Base-by-base conservation (phyloP, 495 filamentous ascomycete genomes). In the Entonaema liquescens region DNA sequence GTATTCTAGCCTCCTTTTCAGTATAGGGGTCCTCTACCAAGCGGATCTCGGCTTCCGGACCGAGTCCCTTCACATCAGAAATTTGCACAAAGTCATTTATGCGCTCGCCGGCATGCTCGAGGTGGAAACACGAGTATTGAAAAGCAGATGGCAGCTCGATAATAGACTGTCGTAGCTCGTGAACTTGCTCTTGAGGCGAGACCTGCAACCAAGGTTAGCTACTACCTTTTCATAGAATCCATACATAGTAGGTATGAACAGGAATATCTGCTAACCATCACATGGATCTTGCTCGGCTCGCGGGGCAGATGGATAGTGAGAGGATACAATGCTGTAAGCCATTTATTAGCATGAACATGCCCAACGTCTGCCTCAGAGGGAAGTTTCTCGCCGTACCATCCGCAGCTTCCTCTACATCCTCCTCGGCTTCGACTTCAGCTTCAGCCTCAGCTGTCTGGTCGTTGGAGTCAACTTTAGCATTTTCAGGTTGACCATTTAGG, bases 61-160 rank as follows among this genome's bases (percentile, higher is more conserved):
- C 86, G 31, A 98, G 85, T 47, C 85, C 94, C n/a, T 89, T 84
- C 21, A 98, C 91, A 78, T 98, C 96, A 26, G 94, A 95, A 49
- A 99, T 84, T 81, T 97, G 93, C 62, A 95, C 83, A 71, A 94
- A 98, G 81, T 99, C 96, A 78, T 98, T 98, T 84, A 98, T 90
- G 47, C 91, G 89, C 74, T 90, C 81, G 59, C 91, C 91, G 21
- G 93, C 88, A 82, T 92, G 89, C 77, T 98, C 94, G 44, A 99
- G 89, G 80, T 98, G 96, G 85, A 99, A 99, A 83, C 96, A 99
- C 42, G 96, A 95, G 83, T 98, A 98, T 80, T 97, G 94, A 80
- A 97, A 91, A 58, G 94, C 94, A 58, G 89, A 86, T n/a, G 96
- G 96, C 53, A 91, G 85, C 79, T 99, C 96, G 79, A 97, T 91